Conservation (phyloP, 345 rosid genomes). For the Trapa incisa region DNA sequence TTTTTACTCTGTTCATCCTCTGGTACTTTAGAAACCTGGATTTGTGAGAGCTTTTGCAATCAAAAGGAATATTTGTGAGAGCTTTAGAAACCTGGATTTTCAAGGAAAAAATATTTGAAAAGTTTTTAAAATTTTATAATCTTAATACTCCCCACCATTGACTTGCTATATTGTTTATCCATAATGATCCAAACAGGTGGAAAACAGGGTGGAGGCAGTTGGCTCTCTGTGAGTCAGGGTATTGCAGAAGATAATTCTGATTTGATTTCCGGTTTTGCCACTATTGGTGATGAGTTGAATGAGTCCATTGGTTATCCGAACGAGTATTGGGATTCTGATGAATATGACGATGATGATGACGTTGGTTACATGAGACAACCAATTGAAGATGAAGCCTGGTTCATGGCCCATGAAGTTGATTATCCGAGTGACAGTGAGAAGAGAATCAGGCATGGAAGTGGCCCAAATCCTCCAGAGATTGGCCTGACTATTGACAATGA, state of each 20-base stretch:
- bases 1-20: not conserved
- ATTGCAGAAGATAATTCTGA: conserved; percentile 94
- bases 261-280: conserved; percentile 97
- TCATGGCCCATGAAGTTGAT: conserved; percentile 97
- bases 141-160: not conserved
- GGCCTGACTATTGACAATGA: conserved; percentile 68
- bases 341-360: conserved; percentile 93
- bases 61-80: not conserved
- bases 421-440: conserved; percentile 97
- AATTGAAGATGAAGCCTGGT: conserved; percentile 97
- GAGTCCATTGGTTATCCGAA: conserved; percentile 84
- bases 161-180: not conserved
- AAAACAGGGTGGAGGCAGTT: conserved; percentile 68
- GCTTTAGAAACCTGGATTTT: not conserved
- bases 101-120: not conserved
- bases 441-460: conserved; percentile 65
- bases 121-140: no score
- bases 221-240: conserved; percentile 98
- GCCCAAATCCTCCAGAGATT: conserved; percentile 64
- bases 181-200: conserved; percentile 36
- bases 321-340: conserved; percentile 98
- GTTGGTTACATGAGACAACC: conserved; percentile 98
- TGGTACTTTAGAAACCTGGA: not conserved
- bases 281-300: conserved; percentile 89
- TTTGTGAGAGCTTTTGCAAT: no score